A percentile compares a stretch with the other conserved stretches of the same genome.
Evolutionary conservation across 352 stramenopile species (phyloP).

Genomic region (Pythium biforme): DNA sequence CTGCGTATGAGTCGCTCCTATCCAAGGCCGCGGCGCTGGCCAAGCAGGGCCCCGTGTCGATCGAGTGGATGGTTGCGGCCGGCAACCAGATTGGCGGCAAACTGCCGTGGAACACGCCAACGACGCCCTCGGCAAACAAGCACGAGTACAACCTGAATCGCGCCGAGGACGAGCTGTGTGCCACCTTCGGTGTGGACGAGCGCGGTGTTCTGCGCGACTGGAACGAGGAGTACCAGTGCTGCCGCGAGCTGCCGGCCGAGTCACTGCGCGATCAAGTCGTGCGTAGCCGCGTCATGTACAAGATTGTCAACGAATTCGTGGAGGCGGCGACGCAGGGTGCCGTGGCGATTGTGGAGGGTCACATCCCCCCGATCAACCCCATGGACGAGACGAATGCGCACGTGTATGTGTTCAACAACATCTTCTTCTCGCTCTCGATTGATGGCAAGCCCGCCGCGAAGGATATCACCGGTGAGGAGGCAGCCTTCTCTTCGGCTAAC

Average conservation of each 20-base stretch:
- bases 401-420: conserved; percentile 98
- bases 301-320: conserved; percentile 95
- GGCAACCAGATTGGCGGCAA: conserved; percentile 74
- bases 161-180: conserved; percentile 89
- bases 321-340: conserved; percentile 87
- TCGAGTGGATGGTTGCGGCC: conserved; percentile 85
- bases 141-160: conserved; percentile 82
- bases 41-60: conserved; percentile 75
- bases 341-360: conserved; percentile 93
- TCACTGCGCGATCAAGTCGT: conserved; percentile 90
- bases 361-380: conserved; percentile 95
- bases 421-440: conserved; percentile 95
- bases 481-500: conserved; percentile 84
- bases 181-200: conserved; percentile 91
- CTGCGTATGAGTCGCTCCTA: conserved; percentile 73
- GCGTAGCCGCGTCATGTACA: conserved; percentile 92
- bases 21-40: conserved; percentile 69
- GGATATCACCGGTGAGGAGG: conserved; percentile 72
- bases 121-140: conserved; percentile 25
- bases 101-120: conserved; percentile 77
- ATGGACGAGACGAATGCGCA: conserved; percentile 92
- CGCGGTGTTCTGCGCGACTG: conserved; percentile 92
- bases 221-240: conserved; percentile 97
- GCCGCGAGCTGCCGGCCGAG: conserved; percentile 70
- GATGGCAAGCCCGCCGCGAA: conserved; percentile 71